These are phyloP conservation scores for Ogataea minuta DNA, from an alignment of 805 yeast species.

Conservation along the genomic window DNA sequence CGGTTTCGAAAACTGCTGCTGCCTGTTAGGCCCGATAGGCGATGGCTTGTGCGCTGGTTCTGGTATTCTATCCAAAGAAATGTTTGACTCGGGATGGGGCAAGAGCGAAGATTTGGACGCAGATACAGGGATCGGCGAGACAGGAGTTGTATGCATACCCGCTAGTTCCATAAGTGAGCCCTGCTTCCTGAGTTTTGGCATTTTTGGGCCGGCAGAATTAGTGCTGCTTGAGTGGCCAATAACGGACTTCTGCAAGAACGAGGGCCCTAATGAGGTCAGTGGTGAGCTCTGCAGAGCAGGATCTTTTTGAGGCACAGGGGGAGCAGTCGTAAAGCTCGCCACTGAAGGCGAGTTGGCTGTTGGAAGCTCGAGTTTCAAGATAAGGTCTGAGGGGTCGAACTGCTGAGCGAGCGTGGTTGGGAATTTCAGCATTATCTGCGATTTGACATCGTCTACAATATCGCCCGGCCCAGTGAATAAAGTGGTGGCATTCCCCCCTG, in stretches of 20 bases:
- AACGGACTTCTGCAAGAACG: slow-evolving; percentile 5
- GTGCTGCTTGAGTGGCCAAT: slow-evolving; percentile 4
- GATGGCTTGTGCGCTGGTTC: slow-evolving; percentile 5
- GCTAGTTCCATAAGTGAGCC: not conserved
- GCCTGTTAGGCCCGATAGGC: slow-evolving; percentile 1
- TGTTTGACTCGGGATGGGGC: slow-evolving; percentile 9
- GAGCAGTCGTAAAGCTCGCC: not conserved
- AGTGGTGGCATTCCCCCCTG: slow-evolving; percentile 64
- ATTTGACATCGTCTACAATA: slow-evolving; percentile 80
- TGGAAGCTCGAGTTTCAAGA: slow-evolving; percentile 33
- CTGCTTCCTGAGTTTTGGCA: slow-evolving; percentile 7
- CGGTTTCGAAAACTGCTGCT: not conserved
- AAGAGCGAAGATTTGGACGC: slow-evolving; percentile 25
- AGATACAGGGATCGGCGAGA: slow-evolving; percentile 31
- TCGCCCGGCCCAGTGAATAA: slow-evolving; percentile 58
- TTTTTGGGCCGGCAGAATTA: slow-evolving; percentile 4
- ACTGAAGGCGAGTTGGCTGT: slow-evolving; percentile 13
- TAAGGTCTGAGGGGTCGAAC: slow-evolving; percentile 68
- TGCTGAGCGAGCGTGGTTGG: slow-evolving; percentile 62
- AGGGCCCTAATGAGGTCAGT: slow-evolving; percentile 5
- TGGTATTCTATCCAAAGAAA: slow-evolving; percentile 3
- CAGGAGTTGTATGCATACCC: slow-evolving; percentile 13
- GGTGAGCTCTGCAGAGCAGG: slow-evolving; percentile 6
- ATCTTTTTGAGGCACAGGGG: not conserved
- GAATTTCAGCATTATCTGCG: slow-evolving; percentile 57